A percentile compares a stretch with the other conserved stretches of the same genome.
Conservation (phyloP, 1,284 basidiomycete genomes). For the Ceratobasidium sp. region DNA sequence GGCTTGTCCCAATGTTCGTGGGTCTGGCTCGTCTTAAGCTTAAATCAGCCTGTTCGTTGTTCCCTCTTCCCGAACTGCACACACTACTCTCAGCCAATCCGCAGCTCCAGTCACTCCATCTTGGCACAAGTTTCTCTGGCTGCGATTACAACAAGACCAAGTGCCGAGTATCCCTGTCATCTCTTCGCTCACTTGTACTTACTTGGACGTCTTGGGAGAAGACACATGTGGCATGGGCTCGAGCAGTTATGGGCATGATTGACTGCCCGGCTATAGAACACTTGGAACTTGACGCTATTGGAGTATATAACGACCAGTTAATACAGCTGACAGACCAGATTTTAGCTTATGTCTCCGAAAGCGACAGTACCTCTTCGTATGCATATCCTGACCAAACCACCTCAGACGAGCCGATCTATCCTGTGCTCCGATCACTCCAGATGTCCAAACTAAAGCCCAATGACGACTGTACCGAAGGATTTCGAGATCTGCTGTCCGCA, state of each 20-base stretch:
- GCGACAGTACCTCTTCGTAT: too few species aligned
- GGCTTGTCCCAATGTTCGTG: conserved; percentile 14
- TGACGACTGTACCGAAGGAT: background rate
- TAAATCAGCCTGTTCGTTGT: background rate
- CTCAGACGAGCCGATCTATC: background rate
- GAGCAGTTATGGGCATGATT: conserved; percentile 5
- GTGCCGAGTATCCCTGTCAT: background rate
- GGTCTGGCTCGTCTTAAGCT: conserved; percentile 18
- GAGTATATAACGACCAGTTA: background rate
- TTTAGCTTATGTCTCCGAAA: background rate
- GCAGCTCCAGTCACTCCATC: background rate
- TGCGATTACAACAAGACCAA: background rate
- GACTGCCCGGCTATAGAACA: background rate
- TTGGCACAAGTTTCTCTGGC: background rate
- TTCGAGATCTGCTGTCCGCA: background rate
- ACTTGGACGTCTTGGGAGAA: background rate
- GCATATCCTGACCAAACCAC: background rate
- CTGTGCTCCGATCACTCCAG: background rate
- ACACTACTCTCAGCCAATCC: conserved; percentile 7
- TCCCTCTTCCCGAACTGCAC: background rate
- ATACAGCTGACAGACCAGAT: background rate
- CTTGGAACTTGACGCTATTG: background rate
- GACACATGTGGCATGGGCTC: background rate
- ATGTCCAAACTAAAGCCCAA: background rate
- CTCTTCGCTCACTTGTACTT: background rate